A percentile compares a stretch with the other conserved stretches of the same genome.
phyloP scores from a whole-genome alignment of 2,329 filamentous ascomycete species.

The Colletotrichum cereale region DNA sequence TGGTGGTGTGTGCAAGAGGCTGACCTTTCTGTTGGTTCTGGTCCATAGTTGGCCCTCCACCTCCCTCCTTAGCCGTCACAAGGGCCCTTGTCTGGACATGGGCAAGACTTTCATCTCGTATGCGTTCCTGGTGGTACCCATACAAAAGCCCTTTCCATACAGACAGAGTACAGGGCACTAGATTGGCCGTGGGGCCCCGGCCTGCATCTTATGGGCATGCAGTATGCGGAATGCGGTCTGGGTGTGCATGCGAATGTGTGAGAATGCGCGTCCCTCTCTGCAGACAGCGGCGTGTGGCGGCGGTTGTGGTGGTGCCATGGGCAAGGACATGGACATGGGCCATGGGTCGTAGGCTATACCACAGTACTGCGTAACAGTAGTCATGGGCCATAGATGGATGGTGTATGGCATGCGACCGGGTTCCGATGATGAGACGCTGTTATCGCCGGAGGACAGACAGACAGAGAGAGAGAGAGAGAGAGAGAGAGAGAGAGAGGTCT shows the following conservation, averaged over 20 bases:
- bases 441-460: too few relatives aligned
- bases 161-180: too few relatives aligned
- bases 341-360: too few relatives aligned
- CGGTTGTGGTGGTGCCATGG: not conserved
- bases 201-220: constrained; percentile 25
- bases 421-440: constrained; percentile 39
- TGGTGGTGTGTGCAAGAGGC: constrained; percentile 23
- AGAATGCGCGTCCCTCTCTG: constrained; percentile 17
- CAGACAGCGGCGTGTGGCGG: not conserved
- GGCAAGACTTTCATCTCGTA: constrained; percentile 15
- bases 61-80: too few relatives aligned
- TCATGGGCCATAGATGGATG: not conserved
- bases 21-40: constrained; percentile 2
- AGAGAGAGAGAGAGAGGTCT: not conserved
- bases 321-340: not conserved
- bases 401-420: constrained; percentile 19
- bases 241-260: constrained; percentile 34
- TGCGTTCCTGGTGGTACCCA: not conserved
- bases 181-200: not conserved
- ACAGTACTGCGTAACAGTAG: too few relatives aligned
- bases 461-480: not conserved
- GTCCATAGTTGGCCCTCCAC: not conserved
- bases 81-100: constrained; percentile 1
- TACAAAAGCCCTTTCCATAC: not conserved
- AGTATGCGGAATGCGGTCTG: constrained; percentile 40